Base-by-base conservation (phyloP, 2,329 filamentous ascomycete genomes). In the Elsinoe arachidis region DNA sequence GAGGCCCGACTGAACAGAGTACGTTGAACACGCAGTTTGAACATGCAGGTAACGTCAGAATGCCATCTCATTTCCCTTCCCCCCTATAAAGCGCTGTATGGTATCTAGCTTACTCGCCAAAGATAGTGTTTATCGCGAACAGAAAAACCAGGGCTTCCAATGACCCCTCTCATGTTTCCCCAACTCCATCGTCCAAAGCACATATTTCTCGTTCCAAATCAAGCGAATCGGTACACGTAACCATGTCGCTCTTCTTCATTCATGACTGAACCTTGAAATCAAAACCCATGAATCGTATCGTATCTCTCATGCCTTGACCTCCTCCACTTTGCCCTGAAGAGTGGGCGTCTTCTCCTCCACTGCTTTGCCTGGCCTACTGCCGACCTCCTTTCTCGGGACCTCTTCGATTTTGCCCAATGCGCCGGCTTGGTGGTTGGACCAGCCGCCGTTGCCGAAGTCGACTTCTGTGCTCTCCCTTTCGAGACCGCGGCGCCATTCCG, bases 401-500 rank as follows among this genome's bases (percentile, higher is more conserved):
- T 51, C 46, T 21, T 51, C 46, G 17, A 51, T 51, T 26, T 51
- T 51, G 26, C 46, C 46, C 21, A 51, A 15, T 21, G 15, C 33
- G 12, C 46, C 46, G 11, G 26, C 49, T 4, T 19, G 9, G 17
- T 39, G 26, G 7, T 34, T 34, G 23, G 15, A 15, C 49, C 33
- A 33, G 2, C 49, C 49, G 11, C 17, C 12, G 7, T 21, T 26
- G 15, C 41, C 41, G 17, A 53, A 39, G 26, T 56, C 54, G 12
- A 56, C 39, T 19, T 56, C 54, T 1, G 54, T 56, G 23, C 54
- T 56, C 61, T 81, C 79, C 55, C 77, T 75, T 69, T 92, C 87
- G 57, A 93, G 77, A 65, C 86, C 79, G 71, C 88, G 87, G 64
- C 88, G 80, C 89, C 89, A 95, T 68, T 88, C 87, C 10, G 86